These are phyloP conservation scores for Jatropha podagrica DNA, from an alignment of 441 rosid genomes.

Conservation along the genomic window DNA sequence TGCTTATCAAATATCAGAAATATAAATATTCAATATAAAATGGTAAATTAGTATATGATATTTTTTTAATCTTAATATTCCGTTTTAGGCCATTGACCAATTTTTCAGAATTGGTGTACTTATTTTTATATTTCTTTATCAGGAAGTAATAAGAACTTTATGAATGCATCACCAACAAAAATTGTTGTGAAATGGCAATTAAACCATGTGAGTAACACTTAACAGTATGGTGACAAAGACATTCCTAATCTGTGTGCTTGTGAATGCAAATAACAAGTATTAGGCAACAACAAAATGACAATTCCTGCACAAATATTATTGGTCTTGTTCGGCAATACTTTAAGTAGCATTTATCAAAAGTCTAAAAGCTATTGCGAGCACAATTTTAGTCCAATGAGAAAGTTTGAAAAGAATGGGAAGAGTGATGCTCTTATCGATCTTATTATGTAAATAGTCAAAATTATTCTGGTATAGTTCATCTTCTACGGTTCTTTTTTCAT, in stretches of 20 bases:
- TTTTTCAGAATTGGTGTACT: neutral
- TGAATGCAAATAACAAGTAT: neutral
- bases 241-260: neutral
- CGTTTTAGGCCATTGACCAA: neutral
- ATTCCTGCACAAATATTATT: neutral
- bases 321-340: no score
- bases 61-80: no score
- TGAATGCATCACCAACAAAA: neutral
- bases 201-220: neutral
- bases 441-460: slow-evolving; percentile 22
- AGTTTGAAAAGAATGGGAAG: slow-evolving; percentile 1
- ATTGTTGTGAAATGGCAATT: neutral
- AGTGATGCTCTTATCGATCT: neutral
- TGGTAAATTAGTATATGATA: no score
- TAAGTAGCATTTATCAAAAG: neutral
- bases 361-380: neutral
- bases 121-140: neutral
- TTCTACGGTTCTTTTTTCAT: neutral
- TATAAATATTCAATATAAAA: no score
- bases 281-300: neutral
- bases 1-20: no score
- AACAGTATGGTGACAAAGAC: neutral
- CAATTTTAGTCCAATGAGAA: neutral
- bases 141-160: neutral
- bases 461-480: slow-evolving; percentile 19